These are phyloP conservation scores for Curvularia verruculosa DNA, from an alignment of 2,329 filamentous ascomycete species.

Conservation along the genomic window DNA sequence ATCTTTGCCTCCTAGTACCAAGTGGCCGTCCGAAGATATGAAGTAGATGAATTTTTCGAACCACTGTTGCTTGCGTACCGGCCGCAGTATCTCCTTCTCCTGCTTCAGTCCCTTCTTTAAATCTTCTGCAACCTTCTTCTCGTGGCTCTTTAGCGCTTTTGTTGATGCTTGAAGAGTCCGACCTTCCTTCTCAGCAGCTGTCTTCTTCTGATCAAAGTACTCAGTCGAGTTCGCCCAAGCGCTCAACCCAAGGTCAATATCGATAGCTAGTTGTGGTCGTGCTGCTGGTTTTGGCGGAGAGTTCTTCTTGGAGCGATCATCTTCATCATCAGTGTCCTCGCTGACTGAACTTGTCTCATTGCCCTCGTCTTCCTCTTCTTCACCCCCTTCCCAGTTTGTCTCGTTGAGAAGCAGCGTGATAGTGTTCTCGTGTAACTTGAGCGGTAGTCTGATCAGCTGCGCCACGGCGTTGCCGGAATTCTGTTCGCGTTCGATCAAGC, in stretches of 20 bases:
- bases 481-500: slow-evolving; percentile 87
- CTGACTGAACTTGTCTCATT: slow-evolving; percentile 69
- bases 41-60: slow-evolving; percentile 98
- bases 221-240: slow-evolving; percentile 89
- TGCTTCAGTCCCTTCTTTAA: slow-evolving; percentile 88
- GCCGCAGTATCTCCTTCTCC: slow-evolving; percentile 85
- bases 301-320: slow-evolving; percentile 56
- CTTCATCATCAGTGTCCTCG: slow-evolving; percentile 65
- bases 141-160: slow-evolving; percentile 84
- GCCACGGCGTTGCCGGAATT: slow-evolving; percentile 82
- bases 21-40: slow-evolving; percentile 91
- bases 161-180: slow-evolving; percentile 83
- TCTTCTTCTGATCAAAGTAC: slow-evolving; percentile 89
- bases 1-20: slow-evolving; percentile 89
- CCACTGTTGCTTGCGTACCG: slow-evolving; percentile 84
- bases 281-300: slow-evolving; percentile 40
- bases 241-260: slow-evolving; percentile 81
- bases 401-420: slow-evolving; percentile 81
- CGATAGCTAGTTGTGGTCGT: slow-evolving; percentile 67
- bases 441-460: slow-evolving; percentile 80
- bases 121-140: slow-evolving; percentile 85
- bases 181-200: slow-evolving; percentile 82
- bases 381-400: slow-evolving; percentile 67
- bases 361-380: slow-evolving; percentile 63
- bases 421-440: slow-evolving; percentile 89